Percentiles rank a stretch among this genome's conserved stretches.
Conservation (phyloP, 768 basidiomycete species). For the Kwoniella bestiolae region DNA sequence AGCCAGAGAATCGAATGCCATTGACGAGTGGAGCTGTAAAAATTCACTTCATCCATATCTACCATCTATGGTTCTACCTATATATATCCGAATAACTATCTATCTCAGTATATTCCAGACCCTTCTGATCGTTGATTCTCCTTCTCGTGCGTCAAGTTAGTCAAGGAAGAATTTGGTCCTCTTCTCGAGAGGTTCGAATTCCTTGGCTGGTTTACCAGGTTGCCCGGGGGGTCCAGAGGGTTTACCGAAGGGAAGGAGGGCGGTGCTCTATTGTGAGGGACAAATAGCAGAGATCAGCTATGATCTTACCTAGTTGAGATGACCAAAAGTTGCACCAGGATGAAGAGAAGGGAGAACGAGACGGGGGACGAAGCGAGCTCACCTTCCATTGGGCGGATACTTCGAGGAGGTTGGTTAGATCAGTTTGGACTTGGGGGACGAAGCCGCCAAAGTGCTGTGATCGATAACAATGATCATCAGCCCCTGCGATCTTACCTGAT, state of each 20-base stretch:
- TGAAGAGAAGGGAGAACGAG: too few relatives aligned
- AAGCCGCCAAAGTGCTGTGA: constrained; percentile 35
- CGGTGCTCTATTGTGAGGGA: constrained; percentile 42
- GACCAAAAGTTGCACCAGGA: too few relatives aligned
- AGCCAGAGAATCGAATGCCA: too few relatives aligned
- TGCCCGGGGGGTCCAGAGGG: constrained; percentile 40
- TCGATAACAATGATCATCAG: neutral
- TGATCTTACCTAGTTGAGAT: too few relatives aligned
- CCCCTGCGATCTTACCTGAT: too few relatives aligned
- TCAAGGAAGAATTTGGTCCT: constrained; percentile 53
- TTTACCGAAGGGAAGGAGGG: constrained; percentile 56
- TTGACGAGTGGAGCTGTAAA: too few relatives aligned
- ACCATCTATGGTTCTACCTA: neutral
- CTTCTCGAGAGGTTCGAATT: constrained; percentile 53
- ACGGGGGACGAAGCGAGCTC: too few relatives aligned
- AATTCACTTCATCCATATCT: neutral
- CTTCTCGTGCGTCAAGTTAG: too few relatives aligned
- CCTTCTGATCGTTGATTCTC: too few relatives aligned
- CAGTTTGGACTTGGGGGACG: constrained; percentile 21
- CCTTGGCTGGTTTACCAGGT: constrained; percentile 40
- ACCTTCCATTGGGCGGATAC: constrained; percentile 42
- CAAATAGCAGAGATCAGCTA: too few relatives aligned
- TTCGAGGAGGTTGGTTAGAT: constrained; percentile 24
- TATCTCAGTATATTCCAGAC: too few relatives aligned
- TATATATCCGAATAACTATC: too few relatives aligned